phyloP scores from a whole-genome alignment of 148 eudicot genomes.

The Chenopodium album region DNA sequence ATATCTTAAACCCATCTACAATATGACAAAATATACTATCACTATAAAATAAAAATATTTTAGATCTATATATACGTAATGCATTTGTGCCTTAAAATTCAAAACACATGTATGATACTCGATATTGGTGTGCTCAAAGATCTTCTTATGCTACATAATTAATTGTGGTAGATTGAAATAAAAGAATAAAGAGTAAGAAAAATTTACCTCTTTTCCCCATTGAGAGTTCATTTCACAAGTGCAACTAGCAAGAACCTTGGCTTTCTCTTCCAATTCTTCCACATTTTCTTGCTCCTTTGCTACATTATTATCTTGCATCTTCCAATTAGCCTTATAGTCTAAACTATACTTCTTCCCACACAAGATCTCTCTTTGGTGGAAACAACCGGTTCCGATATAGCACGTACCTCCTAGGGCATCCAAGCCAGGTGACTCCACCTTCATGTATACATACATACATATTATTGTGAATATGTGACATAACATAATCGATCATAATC shows the following conservation, averaged over 20 bases:
- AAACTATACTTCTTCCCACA: slow-evolving; percentile 51
- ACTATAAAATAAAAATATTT: too few species aligned
- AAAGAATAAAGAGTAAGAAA: too few species aligned
- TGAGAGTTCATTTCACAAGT: slow-evolving; percentile 56
- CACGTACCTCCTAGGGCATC: slow-evolving; percentile 81
- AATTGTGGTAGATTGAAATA: too few species aligned
- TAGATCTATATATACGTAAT: too few species aligned
- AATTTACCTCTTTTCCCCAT: slow-evolving; percentile 84
- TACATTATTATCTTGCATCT: background rate
- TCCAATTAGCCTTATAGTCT: slow-evolving; percentile 40
- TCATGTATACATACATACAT: background rate
- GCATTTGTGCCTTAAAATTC: too few species aligned
- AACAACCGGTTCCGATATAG: slow-evolving; percentile 80
- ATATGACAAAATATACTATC: too few species aligned
- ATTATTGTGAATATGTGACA: too few species aligned
- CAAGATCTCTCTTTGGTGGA: slow-evolving; percentile 69
- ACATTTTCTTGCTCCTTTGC: background rate
- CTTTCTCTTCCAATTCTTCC: slow-evolving; percentile 51
- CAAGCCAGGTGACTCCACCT: slow-evolving; percentile 71
- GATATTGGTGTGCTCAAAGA: too few species aligned
- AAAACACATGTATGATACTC: too few species aligned
- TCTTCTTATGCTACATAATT: too few species aligned
- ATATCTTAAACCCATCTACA: slow-evolving; percentile 54
- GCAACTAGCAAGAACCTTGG: slow-evolving; percentile 51
- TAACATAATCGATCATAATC: too few species aligned